Evolutionary conservation across 2,329 filamentous ascomycete species (phyloP), one percentile per base, ranked within the genome.

Genomic region (Sclerotinia borealis): DNA sequence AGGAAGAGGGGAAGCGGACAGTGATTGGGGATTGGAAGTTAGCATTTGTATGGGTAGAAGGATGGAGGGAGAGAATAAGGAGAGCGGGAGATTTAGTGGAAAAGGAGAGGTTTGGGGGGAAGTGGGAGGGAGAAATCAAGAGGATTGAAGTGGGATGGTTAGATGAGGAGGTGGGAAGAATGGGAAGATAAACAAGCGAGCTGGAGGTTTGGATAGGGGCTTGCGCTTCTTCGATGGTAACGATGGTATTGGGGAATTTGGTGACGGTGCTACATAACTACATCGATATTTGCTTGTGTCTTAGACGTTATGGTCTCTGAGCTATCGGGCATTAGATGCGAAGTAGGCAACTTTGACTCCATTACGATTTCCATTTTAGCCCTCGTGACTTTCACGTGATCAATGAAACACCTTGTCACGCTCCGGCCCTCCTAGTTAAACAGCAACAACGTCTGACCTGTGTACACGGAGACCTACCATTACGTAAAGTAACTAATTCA

Each of bases 1-100:
- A 54, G 15, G 48, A 25, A 10, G 27, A 50, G 45, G 50, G 51
- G n/a, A 36, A 54, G 27, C 8, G 2, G 6, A 19, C 15, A 22
- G 31, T n/a, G 4, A 61, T 56, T 4, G 54, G 41, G 15, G 65
- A 67, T 5, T 67, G 58, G 31, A 63, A 60, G 31, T 9, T 65
- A 34, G 66, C 69, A 1, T 68, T 61, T 63, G 22, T 69, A 34
- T 71, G 66, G 66, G 63, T 68, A 19, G 65, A 68, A 55, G 68
- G 68, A 13, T 69, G 67, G 65, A 64, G 66, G 27, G 64, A 65
- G 11, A 62, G 67, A 37, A 37, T 71, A 43, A 64, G 64, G 34
- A 56, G 36, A 6, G 65, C 58, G n/a, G 64, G 69, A 2, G 68
- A 68, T 64, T 55, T 71, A 36, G 65, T 71, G 13, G 67, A 70